A percentile compares a stretch with the other conserved stretches of the same genome.
Conservation (phyloP, 306 rosid genomes). For the Canavalia ensiformis region DNA sequence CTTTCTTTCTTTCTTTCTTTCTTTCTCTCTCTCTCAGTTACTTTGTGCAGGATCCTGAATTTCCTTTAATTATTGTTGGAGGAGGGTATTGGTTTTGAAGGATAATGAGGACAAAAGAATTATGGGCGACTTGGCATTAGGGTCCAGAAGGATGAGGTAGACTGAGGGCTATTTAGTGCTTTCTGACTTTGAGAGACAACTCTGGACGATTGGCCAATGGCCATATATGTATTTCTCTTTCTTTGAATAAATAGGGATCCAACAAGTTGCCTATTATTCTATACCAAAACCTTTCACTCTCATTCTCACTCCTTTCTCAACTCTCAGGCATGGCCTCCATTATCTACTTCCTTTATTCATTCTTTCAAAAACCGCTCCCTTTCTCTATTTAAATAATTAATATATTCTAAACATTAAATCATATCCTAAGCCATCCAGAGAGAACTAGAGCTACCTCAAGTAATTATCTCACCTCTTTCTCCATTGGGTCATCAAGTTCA, state of each 20-base stretch:
- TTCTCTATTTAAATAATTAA: no score
- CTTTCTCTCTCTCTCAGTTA: neutral
- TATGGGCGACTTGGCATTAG: conserved; percentile 66
- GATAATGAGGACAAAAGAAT: conserved; percentile 50
- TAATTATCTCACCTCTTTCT: neutral
- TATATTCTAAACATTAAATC: no score
- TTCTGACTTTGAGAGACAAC: conserved; percentile 51
- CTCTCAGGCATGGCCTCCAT: conserved; percentile 50
- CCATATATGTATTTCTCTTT: conserved; percentile 22
- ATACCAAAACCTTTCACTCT: conserved; percentile 23
- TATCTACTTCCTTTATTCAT: conserved; percentile 47
- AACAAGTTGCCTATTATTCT: conserved; percentile 55
- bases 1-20: neutral
- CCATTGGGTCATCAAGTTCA: neutral
- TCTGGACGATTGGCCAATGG: neutral
- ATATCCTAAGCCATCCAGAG: no score
- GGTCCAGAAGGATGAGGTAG: conserved; percentile 61
- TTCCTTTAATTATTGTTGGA: neutral
- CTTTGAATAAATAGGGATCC: conserved; percentile 44
- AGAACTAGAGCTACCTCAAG: no score
- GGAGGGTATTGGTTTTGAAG: conserved; percentile 12
- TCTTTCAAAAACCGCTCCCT: no score
- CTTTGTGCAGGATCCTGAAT: neutral
- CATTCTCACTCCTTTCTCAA: conserved; percentile 44
- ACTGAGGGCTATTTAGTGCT: conserved; percentile 43